Evolutionary conservation across 331 rosid species (phyloP).

Genomic region (Malus hybrid): DNA sequence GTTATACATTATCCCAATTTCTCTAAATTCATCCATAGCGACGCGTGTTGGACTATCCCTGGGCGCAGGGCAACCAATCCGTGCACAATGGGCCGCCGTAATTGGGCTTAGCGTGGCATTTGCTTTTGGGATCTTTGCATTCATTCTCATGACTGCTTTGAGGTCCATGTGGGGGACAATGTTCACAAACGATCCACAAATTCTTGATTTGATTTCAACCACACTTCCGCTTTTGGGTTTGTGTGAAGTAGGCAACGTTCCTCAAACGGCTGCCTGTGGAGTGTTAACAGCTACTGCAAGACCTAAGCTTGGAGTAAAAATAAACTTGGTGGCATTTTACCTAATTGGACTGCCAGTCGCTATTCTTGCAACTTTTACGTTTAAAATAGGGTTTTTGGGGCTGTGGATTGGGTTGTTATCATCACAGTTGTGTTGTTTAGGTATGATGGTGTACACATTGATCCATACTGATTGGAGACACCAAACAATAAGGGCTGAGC

Average conservation of each 20-base stretch:
- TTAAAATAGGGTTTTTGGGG: conserved; percentile 53
- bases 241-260: conserved; percentile 72
- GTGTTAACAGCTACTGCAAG: conserved; percentile 78
- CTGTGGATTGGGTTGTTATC: conserved; percentile 80
- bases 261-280: conserved; percentile 79
- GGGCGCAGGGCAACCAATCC: conserved; percentile 67
- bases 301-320: conserved; percentile 72
- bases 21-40: conserved; percentile 51
- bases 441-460: conserved; percentile 61
- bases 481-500: conserved; percentile 60
- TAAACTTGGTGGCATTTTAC: conserved; percentile 77
- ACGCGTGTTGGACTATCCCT: conserved; percentile 71
- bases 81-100: conserved; percentile 57
- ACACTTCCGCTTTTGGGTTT: conserved; percentile 67
- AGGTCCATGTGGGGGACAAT: conserved; percentile 57
- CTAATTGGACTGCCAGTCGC: conserved; percentile 73
- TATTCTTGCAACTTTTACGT: conserved; percentile 41
- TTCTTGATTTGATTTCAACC: conserved; percentile 47
- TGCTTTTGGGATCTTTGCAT: conserved; percentile 35
- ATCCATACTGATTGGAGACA: conserved; percentile 74
- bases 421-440: conserved; percentile 66
- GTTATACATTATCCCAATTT: conserved; percentile 59
- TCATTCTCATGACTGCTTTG: conserved; percentile 23
- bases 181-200: conserved; percentile 64
- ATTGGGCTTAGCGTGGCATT: conserved; percentile 51